Conservation (phyloP, 106 monocot genomes). For the Allium cepa region DNA sequence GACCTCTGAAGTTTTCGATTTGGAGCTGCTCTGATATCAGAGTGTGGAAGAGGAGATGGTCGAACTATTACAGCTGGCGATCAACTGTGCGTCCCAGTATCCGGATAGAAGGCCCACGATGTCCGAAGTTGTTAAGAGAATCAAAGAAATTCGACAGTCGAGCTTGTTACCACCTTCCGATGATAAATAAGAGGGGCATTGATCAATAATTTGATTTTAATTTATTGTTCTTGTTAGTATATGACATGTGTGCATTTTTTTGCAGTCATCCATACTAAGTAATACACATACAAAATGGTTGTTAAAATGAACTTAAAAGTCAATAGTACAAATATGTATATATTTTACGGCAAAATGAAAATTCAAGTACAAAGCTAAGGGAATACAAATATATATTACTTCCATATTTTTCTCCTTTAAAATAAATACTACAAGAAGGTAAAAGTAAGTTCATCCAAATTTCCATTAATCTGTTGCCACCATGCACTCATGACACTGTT, state of each 20-base stretch:
- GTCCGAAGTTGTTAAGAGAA: conserved; percentile 26
- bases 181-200: background rate
- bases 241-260: background rate
- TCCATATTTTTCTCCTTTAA: too few species aligned
- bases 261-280: too few species aligned
- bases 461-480: too few species aligned
- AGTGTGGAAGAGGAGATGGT: conserved; percentile 54
- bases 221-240: background rate
- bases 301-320: too few species aligned
- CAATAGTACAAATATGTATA: too few species aligned
- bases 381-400: too few species aligned
- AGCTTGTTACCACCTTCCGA: background rate
- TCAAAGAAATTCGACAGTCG: conserved; percentile 29
- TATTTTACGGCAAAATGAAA: too few species aligned
- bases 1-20: conserved; percentile 51
- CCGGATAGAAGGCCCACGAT: conserved; percentile 38
- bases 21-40: conserved; percentile 36
- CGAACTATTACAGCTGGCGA: conserved; percentile 45
- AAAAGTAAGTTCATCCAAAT: too few species aligned
- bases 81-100: conserved; percentile 32
- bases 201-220: background rate
- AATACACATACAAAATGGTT: too few species aligned
- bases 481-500: too few species aligned
- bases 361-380: too few species aligned
- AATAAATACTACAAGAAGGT: too few species aligned